Conservation (phyloP, 805 yeast species). For the Kluyveromyces nonfermentans region DNA sequence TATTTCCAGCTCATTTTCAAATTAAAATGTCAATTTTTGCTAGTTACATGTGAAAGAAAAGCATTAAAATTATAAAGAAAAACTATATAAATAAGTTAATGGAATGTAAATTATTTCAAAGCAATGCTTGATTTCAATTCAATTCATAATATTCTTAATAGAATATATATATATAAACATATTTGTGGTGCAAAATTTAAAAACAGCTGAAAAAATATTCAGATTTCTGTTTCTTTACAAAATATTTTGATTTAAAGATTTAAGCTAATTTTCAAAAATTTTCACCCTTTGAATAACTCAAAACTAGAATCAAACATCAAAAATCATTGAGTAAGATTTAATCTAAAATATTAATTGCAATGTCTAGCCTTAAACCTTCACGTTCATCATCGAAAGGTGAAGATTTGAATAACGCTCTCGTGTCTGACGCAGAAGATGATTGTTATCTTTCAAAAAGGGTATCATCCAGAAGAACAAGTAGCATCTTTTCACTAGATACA, state of each 20-base stretch:
- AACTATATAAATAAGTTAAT: too few relatives aligned
- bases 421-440: conserved; percentile 12
- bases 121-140: too few relatives aligned
- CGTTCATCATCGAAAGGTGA: background rate
- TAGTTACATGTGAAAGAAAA: background rate
- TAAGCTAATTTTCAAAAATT: background rate
- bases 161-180: too few relatives aligned
- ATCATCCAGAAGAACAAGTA: conserved; percentile 45
- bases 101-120: background rate
- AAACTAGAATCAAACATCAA: background rate
- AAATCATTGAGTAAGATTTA: background rate
- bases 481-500: conserved; percentile 42
- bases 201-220: too few relatives aligned
- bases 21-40: background rate
- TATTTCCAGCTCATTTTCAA: too few relatives aligned
- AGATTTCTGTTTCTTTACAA: background rate
- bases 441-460: conserved; percentile 19
- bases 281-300: background rate
- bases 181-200: too few relatives aligned
- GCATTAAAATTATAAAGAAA: too few relatives aligned
- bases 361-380: background rate
- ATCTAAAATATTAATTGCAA: too few relatives aligned
- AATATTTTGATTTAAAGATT: background rate
- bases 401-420: conserved; percentile 2
- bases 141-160: too few relatives aligned